Conservation (phyloP, 768 basidiomycete genomes). For the Suillus bovinus region DNA sequence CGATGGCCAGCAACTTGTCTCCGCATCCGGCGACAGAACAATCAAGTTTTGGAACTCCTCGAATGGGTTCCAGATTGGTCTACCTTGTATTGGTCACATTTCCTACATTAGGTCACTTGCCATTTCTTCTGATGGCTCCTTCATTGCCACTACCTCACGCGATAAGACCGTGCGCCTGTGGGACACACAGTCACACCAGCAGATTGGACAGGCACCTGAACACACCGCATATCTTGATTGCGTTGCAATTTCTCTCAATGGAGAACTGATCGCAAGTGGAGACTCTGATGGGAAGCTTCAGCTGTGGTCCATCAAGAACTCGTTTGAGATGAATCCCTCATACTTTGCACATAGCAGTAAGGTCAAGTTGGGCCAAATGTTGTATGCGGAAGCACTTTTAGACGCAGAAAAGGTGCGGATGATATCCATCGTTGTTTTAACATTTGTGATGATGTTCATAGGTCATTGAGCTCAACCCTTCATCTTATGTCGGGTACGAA, state of each 20-base stretch:
- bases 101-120: not conserved
- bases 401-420: too few species aligned
- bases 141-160: conserved; percentile 75
- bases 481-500: too few species aligned
- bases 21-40: too few species aligned
- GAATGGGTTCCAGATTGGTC: too few species aligned
- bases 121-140: conserved; percentile 64
- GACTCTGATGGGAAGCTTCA: not conserved
- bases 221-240: not conserved
- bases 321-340: not conserved
- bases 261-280: not conserved
- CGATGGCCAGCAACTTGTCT: not conserved
- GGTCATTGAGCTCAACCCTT: too few species aligned
- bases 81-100: not conserved
- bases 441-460: too few species aligned
- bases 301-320: not conserved
- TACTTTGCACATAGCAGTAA: too few species aligned
- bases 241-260: not conserved
- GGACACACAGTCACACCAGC: conserved; percentile 36
- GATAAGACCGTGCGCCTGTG: conserved; percentile 82
- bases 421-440: too few species aligned
- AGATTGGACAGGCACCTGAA: not conserved
- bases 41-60: too few species aligned
- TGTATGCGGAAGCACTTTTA: too few species aligned
- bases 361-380: too few species aligned